Evolutionary conservation across 2,329 filamentous ascomycete species (phyloP), one percentile per base, ranked within the genome.

Genomic region (Botrytis byssoidea): DNA sequence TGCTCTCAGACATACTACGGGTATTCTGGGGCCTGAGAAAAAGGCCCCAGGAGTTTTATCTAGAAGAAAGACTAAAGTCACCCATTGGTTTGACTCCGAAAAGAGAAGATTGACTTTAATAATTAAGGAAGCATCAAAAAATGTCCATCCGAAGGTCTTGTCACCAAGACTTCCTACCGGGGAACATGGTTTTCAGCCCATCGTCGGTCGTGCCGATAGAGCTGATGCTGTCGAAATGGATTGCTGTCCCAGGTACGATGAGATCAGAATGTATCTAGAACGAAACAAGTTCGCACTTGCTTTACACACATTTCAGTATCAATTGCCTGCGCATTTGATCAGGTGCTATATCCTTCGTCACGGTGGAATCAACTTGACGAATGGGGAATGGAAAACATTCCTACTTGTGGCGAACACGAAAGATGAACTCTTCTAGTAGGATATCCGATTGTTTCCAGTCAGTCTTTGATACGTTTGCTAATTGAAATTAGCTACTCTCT

Each of bases 311-410:
- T 64, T 71, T 42, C 16, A 71, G 4, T 71, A 37, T 16, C 12
- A 60, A 32, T 64, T 64, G 20, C 69, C 57, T n/a, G 69, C 55
- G 20, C 69, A 71, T 64, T 12, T 71, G 29, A 35, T 71, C 35
- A 46, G 57, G n/a, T 32, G 42, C 44, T 71, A 71, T 32, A 64
- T 71, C 22, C 8, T 32, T 44, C 55, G 69, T 61, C 25, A 42
- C 22, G 69, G 57, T 22, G 69, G 69, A n/a, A 63, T 71, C 8
- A 37, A 48, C 3, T 42, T 71, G 29, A 64, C 69, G 18, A 51
- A 71, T 40, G 29, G 12, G 22, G 40, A 71, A 64, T 64, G 57
- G 69, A 64, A 46, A 64, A 46, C 22, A 22, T 71, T 71, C 29
- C 69, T 71, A n/a, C 65, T 68, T 37, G 46, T 68, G 35, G 48